A percentile compares a stretch with the other conserved stretches of the same genome.
These are phyloP conservation scores for Pogostemon cablin DNA, from an alignment of 257 asterid species.

Conservation along the genomic window DNA sequence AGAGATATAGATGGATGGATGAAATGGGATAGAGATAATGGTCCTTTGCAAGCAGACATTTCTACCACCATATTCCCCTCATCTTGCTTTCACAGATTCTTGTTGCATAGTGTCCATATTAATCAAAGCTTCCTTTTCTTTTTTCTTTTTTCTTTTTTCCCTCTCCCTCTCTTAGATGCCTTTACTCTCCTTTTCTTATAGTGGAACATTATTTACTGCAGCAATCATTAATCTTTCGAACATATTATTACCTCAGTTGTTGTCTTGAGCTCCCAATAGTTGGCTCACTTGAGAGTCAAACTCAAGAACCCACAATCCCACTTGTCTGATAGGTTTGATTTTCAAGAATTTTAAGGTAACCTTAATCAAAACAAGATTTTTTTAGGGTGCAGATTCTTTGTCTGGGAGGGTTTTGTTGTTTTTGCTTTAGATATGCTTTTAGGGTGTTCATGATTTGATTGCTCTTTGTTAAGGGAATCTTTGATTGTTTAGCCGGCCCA, in stretches of 20 bases:
- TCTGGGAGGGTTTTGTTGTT: slow-evolving; percentile 17
- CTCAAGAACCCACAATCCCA: slow-evolving; percentile 40
- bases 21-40: slow-evolving; percentile 69
- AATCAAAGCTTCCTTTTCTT: slow-evolving; percentile 33
- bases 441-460: slow-evolving; percentile 44
- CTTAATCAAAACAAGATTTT: slow-evolving; percentile 29
- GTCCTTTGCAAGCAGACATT: slow-evolving; percentile 79
- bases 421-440: slow-evolving; percentile 28
- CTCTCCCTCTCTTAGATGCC: slow-evolving; percentile 27
- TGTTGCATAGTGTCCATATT: slow-evolving; percentile 62
- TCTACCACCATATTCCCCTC: slow-evolving; percentile 82
- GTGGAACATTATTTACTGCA: slow-evolving; percentile 57
- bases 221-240: slow-evolving; percentile 61
- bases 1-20: slow-evolving; percentile 38
- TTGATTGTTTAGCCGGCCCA: slow-evolving; percentile 39
- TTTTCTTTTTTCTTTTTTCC: background rate
- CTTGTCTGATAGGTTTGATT: slow-evolving; percentile 37
- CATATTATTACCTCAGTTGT: slow-evolving; percentile 49
- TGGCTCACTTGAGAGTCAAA: slow-evolving; percentile 54
- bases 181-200: slow-evolving; percentile 29
- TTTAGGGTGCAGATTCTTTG: slow-evolving; percentile 38
- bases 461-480: slow-evolving; percentile 45
- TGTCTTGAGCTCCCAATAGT: slow-evolving; percentile 41
- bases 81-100: slow-evolving; percentile 82
- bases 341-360: slow-evolving; percentile 36